Percentiles rank a stretch among this genome's conserved stretches.
Evolutionary conservation across 2,329 filamentous ascomycete genomes (phyloP).

Genomic region (Botrytis sinoallii): DNA sequence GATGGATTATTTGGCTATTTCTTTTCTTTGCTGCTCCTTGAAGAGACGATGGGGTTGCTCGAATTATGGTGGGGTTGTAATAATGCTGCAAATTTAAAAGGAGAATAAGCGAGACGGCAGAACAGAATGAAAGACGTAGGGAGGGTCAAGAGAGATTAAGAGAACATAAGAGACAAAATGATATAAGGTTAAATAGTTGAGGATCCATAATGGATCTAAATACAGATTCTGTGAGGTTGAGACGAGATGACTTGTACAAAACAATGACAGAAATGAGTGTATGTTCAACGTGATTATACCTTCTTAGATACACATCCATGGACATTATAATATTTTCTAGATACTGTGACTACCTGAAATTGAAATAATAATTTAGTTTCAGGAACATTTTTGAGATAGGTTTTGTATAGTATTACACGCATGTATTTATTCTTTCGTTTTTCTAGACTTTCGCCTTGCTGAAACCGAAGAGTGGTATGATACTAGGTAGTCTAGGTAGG

Average conservation of each 20-base stretch:
- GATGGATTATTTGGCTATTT: neutral
- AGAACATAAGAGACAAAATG: neutral
- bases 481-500: too few relatives aligned
- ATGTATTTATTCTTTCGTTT: too few relatives aligned
- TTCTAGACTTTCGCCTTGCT: neutral
- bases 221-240: neutral
- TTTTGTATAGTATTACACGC: too few relatives aligned
- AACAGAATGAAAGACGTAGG: neutral
- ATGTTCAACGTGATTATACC: neutral
- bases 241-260: neutral
- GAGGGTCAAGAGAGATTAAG: too few relatives aligned
- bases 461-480: neutral
- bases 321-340: neutral
- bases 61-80: neutral
- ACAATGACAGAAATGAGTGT: neutral
- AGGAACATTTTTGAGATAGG: neutral
- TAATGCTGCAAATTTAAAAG: neutral
- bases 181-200: neutral
- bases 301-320: neutral
- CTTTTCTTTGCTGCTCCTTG: neutral
- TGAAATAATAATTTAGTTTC: neutral
- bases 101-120: neutral
- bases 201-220: neutral
- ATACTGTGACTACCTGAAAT: neutral
- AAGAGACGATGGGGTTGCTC: neutral